phyloP scores from a whole-genome alignment of 2,329 filamentous ascomycete genomes.

The Hymenoscyphus scutula region DNA sequence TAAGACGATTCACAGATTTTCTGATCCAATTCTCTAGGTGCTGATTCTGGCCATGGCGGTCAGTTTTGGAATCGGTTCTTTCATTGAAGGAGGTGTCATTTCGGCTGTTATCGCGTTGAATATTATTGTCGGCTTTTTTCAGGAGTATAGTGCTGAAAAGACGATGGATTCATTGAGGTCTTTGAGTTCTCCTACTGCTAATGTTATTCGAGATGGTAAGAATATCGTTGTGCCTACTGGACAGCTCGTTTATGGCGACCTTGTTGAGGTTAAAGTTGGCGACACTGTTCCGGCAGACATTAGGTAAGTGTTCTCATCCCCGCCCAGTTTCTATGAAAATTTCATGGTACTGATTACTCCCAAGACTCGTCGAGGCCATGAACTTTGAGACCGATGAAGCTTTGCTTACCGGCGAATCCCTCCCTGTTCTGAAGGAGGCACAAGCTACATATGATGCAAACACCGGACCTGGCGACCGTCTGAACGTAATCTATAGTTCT shows the following conservation, averaged over 20 bases:
- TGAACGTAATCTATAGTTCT: constrained; percentile 61
- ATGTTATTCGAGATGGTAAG: constrained; percentile 49
- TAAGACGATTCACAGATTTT: constrained; percentile 28
- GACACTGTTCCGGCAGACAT: constrained; percentile 45
- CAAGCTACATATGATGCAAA: constrained; percentile 48
- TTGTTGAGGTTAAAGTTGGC: constrained; percentile 53
- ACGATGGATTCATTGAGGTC: constrained; percentile 52
- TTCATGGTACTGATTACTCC: constrained; percentile 17
- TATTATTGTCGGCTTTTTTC: constrained; percentile 55
- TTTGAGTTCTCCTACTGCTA: constrained; percentile 49
- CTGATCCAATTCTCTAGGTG: constrained; percentile 39
- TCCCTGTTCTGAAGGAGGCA: constrained; percentile 55
- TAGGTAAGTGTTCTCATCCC: constrained; percentile 25
- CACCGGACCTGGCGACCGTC: constrained; percentile 57
- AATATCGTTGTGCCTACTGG: constrained; percentile 50
- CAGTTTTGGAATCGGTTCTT: constrained; percentile 56
- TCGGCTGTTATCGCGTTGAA: constrained; percentile 57
- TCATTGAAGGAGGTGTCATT: constrained; percentile 60
- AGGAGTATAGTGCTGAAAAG: constrained; percentile 52
- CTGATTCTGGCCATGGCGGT: constrained; percentile 57
- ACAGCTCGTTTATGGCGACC: constrained; percentile 55
- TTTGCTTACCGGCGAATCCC: constrained; percentile 60
- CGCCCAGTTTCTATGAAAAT: not conserved
- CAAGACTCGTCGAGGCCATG: constrained; percentile 48
- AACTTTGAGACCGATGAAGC: constrained; percentile 61